A percentile compares a stretch with the other conserved stretches of the same genome.
Conservation (phyloP, 495 filamentous ascomycete species). For the Hypoxylon rickii region DNA sequence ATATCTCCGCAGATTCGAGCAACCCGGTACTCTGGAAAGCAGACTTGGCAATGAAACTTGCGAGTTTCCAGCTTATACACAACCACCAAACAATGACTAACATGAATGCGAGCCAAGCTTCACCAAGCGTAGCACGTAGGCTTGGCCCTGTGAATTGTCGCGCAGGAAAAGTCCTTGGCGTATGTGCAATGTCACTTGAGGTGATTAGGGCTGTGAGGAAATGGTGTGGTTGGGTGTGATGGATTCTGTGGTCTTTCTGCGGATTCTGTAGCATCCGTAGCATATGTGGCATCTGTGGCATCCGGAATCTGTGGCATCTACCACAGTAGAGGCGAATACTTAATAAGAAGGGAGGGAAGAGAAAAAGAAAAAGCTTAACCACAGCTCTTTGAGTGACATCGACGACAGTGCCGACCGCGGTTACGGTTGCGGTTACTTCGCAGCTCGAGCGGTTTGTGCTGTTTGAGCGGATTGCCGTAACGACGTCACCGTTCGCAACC, state of each 20-base stretch:
- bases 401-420: conserved; percentile 22
- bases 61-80: conserved; percentile 21
- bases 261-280: too few relatives aligned
- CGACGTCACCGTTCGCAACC: conserved; percentile 26
- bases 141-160: conserved; percentile 27
- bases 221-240: conserved; percentile 31
- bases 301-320: too few relatives aligned
- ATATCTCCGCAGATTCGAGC: conserved; percentile 31
- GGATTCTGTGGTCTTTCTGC: conserved; percentile 1
- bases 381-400: too few relatives aligned
- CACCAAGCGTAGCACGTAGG: conserved; percentile 4
- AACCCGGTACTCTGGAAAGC: conserved; percentile 36
- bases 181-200: conserved; percentile 34
- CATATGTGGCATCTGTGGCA: too few relatives aligned
- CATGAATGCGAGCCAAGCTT: conserved; percentile 32
- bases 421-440: conserved; percentile 17
- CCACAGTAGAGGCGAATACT: too few relatives aligned
- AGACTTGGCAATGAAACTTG: conserved; percentile 39
- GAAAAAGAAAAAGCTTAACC: conserved; percentile 23
- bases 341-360: background rate
- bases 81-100: conserved; percentile 27
- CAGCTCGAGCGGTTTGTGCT: background rate
- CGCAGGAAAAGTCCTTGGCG: conserved; percentile 29
- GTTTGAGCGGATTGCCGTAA: background rate
- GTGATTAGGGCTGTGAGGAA: conserved; percentile 18